Conservation (phyloP, 2,329 filamentous ascomycete species). For the Aspergillus fijiensis region DNA sequence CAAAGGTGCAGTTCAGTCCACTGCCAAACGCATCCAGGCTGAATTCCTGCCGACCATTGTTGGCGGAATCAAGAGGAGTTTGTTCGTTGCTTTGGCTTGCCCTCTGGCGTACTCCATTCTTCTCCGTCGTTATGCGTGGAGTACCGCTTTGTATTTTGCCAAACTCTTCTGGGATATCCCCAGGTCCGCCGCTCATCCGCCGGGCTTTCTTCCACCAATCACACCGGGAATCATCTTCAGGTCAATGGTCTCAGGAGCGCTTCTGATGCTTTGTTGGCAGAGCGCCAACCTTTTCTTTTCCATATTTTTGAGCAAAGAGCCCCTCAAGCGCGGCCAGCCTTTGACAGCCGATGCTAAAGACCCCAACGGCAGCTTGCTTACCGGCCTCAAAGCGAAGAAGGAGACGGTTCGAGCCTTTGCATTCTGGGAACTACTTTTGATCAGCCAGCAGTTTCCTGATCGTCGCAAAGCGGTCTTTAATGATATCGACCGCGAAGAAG, state of each 20-base stretch:
- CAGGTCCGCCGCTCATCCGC: constrained; percentile 63
- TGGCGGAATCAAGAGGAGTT: constrained; percentile 36
- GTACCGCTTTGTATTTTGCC: constrained; percentile 66
- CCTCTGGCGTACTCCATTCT: constrained; percentile 62
- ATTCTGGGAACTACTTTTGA: constrained; percentile 84
- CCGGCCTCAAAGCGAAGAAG: constrained; percentile 80
- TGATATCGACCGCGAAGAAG: constrained; percentile 80
- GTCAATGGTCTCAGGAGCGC: constrained; percentile 60
- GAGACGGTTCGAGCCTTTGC: constrained; percentile 76
- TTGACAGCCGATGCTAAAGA: constrained; percentile 84
- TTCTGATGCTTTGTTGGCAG: constrained; percentile 74
- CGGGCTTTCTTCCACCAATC: constrained; percentile 55
- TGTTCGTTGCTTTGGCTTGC: constrained; percentile 47
- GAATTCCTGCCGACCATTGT: constrained; percentile 32
- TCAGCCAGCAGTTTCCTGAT: constrained; percentile 71
- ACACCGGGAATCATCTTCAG: constrained; percentile 57
- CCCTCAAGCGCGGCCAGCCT: constrained; percentile 79
- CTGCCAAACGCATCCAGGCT: constrained; percentile 40
- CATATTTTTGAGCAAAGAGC: constrained; percentile 74
- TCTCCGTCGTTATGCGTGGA: constrained; percentile 66
- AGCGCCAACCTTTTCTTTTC: constrained; percentile 75
- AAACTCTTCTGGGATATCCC: constrained; percentile 74
- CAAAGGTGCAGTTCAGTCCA: constrained; percentile 38
- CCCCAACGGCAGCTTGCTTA: constrained; percentile 84
- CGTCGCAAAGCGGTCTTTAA: constrained; percentile 79